Conservation (phyloP, 1,139 yeast genomes). For the Yamadazyma dushanensis region DNA sequence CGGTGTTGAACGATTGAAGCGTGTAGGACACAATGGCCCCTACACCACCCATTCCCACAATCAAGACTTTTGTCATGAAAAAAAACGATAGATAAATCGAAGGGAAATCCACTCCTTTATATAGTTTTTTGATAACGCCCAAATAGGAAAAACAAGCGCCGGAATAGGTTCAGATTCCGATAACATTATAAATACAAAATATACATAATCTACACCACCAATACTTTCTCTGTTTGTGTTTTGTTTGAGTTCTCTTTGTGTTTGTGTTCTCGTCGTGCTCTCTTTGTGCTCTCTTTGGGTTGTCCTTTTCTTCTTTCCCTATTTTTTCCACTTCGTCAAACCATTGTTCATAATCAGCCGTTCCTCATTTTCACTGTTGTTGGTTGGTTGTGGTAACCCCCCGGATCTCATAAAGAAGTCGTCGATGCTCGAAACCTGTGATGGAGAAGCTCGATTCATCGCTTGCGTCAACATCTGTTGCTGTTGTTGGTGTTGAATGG, state of each 20-base stretch:
- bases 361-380: slow-evolving; percentile 7
- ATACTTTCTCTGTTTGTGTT: background rate
- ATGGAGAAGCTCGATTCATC: slow-evolving; percentile 12
- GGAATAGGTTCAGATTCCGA: too few species aligned
- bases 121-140: too few species aligned
- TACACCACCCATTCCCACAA: slow-evolving; percentile 66
- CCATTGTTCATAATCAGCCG: slow-evolving; percentile 6
- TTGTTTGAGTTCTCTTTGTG: background rate
- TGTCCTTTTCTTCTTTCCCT: background rate
- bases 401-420: slow-evolving; percentile 29
- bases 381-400: slow-evolving; percentile 10
- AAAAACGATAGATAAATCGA: too few species aligned
- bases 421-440: slow-evolving; percentile 28
- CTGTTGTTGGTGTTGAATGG: slow-evolving; percentile 18
- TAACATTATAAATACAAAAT: too few species aligned
- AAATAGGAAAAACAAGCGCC: too few species aligned
- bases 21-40: slow-evolving; percentile 32
- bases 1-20: slow-evolving; percentile 23
- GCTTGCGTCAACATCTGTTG: slow-evolving; percentile 9
- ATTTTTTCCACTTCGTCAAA: slow-evolving; percentile 12
- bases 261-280: background rate
- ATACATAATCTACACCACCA: slow-evolving; percentile 1
- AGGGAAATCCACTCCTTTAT: too few species aligned
- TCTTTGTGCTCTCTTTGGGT: background rate
- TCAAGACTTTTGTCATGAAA: slow-evolving; percentile 38